These are phyloP conservation scores for Arabis hirsuta DNA, from an alignment of 345 rosid species.

Conservation along the genomic window DNA sequence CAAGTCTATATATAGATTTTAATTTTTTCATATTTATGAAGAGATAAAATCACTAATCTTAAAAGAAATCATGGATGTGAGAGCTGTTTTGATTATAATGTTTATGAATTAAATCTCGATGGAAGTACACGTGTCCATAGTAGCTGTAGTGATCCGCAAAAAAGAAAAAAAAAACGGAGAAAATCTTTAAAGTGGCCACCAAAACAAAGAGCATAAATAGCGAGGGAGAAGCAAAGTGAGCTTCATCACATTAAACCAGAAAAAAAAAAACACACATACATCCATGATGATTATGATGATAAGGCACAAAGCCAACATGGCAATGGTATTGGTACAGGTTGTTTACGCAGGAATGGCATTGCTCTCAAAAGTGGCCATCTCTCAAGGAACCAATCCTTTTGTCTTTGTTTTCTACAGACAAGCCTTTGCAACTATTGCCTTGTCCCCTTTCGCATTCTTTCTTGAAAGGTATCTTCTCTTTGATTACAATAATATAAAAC, in stretches of 20 bases:
- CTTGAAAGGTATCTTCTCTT: slow-evolving; percentile 40
- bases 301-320: slow-evolving; percentile 60
- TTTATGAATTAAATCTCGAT: slow-evolving; percentile 18
- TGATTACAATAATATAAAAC: background rate
- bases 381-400: slow-evolving; percentile 50
- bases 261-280: background rate
- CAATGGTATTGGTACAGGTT: slow-evolving; percentile 64
- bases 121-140: slow-evolving; percentile 42
- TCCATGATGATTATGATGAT: slow-evolving; percentile 36
- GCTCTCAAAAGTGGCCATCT: slow-evolving; percentile 73
- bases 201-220: slow-evolving; percentile 38
- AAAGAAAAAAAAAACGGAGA: background rate
- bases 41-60: background rate
- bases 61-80: background rate
- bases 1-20: background rate
- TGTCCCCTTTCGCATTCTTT: slow-evolving; percentile 43
- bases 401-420: slow-evolving; percentile 46
- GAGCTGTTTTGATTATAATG: slow-evolving; percentile 25
- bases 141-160: slow-evolving; percentile 1
- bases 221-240: slow-evolving; percentile 28
- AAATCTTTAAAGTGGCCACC: slow-evolving; percentile 28
- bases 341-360: slow-evolving; percentile 83
- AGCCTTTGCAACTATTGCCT: slow-evolving; percentile 39
- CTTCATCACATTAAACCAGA: slow-evolving; percentile 2
- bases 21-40: background rate